phyloP scores from a whole-genome alignment of 306 rosid genomes.

The Prunus armeniaca region DNA sequence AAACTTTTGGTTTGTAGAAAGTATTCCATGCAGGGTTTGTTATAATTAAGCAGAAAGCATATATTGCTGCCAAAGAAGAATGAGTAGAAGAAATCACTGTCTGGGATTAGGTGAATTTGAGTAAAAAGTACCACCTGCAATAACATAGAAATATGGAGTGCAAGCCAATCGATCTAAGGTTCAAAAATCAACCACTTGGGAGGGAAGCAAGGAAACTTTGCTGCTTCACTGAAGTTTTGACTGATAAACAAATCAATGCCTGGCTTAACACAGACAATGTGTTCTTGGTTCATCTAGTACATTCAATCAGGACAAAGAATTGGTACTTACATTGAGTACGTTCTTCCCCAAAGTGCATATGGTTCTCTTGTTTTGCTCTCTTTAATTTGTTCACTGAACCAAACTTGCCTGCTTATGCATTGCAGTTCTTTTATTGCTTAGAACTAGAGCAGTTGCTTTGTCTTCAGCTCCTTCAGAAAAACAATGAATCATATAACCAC shows the following conservation, averaged over 20 bases:
- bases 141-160: background rate
- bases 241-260: background rate
- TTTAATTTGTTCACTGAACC: background rate
- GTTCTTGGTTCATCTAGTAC: background rate
- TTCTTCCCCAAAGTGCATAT: background rate
- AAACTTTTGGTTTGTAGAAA: slow-evolving; percentile 1
- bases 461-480: background rate
- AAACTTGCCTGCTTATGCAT: background rate
- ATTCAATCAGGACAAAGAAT: background rate
- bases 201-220: background rate
- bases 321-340: background rate
- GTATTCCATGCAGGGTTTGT: background rate
- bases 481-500: background rate
- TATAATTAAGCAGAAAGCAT: background rate
- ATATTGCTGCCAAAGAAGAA: background rate
- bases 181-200: background rate
- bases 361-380: background rate
- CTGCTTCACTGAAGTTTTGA: background rate
- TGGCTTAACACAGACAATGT: background rate
- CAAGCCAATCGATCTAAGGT: background rate
- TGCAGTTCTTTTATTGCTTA: background rate
- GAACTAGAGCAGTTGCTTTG: background rate
- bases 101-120: background rate
- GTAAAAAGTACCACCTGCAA: background rate
- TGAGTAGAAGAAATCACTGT: background rate